A percentile compares a stretch with the other conserved stretches of the same genome.
phyloP scores from a whole-genome alignment of 1,139 yeast genomes.

The Arxiozyma slooffiae region DNA sequence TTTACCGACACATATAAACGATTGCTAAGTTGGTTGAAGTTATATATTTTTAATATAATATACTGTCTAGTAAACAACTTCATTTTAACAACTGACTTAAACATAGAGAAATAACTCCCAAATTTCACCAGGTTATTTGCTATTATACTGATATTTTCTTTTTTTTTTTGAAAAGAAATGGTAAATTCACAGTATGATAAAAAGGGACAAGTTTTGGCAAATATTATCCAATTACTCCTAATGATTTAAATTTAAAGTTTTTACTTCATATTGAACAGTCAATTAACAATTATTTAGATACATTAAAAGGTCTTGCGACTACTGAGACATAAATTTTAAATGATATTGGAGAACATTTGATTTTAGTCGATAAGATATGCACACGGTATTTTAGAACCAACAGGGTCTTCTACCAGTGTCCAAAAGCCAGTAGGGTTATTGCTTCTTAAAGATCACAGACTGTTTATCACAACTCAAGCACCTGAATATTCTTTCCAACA shows the following conservation, averaged over 20 bases:
- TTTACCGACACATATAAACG: too few species aligned
- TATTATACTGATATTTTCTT: conserved; percentile 5
- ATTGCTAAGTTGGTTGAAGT: neutral
- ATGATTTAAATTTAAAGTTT: neutral
- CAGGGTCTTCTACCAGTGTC: conserved; percentile 14
- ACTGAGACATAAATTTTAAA: neutral
- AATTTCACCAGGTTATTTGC: neutral
- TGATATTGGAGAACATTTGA: conserved; percentile 8
- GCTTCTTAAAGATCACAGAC: conserved; percentile 14
- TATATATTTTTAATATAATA: neutral
- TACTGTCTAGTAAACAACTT: neutral
- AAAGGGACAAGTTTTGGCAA: neutral
- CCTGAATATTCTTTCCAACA: neutral
- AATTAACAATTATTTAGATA: conserved; percentile 2
- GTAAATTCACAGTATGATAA: neutral
- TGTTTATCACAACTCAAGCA: conserved; percentile 11
- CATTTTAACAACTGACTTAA: neutral
- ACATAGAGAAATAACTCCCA: neutral
- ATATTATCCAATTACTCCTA: neutral
- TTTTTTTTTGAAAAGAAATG: conserved; percentile 6
- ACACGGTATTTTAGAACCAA: conserved; percentile 18
- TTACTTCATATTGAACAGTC: conserved; percentile 2
- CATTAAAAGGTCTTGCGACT: conserved; percentile 2
- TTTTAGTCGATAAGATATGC: conserved; percentile 4
- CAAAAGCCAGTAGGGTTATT: conserved; percentile 18